Conservation (phyloP, 495 filamentous ascomycete genomes). For the Penicillium nucicola region DNA sequence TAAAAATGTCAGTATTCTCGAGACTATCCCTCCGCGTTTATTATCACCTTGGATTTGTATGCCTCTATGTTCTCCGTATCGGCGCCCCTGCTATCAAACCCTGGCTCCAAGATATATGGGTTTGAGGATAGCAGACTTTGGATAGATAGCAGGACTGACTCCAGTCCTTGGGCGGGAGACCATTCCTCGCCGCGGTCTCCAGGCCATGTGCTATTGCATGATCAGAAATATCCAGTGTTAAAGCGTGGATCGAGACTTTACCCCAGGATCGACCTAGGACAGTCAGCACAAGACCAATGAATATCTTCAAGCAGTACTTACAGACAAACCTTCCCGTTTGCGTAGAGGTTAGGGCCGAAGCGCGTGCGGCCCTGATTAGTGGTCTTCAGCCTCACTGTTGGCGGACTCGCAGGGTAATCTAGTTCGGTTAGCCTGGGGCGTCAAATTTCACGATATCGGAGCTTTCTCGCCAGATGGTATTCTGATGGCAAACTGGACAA, state of each 20-base stretch:
- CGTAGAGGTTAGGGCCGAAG: conserved; percentile 97
- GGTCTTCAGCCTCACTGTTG: conserved; percentile 69
- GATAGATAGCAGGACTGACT: conserved; percentile 92
- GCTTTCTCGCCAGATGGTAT: conserved; percentile 29
- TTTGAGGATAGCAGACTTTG: conserved; percentile 93
- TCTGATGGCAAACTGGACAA: conserved; percentile 31
- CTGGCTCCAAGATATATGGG: conserved; percentile 95
- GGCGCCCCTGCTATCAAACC: conserved; percentile 71
- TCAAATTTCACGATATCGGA: background rate
- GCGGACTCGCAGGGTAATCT: conserved; percentile 89
- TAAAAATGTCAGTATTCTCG: background rate
- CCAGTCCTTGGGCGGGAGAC: conserved; percentile 92
- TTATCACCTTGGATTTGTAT: conserved; percentile 80
- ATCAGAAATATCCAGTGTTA: background rate
- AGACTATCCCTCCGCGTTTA: background rate
- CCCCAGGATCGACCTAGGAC: conserved; percentile 82
- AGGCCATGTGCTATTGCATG: conserved; percentile 75
- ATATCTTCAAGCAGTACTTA: conserved; percentile 32
- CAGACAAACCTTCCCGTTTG: conserved; percentile 88
- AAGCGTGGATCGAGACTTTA: conserved; percentile 30
- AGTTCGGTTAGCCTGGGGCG: background rate
- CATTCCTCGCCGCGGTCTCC: conserved; percentile 88
- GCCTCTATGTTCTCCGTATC: conserved; percentile 73
- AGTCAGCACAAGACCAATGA: background rate
- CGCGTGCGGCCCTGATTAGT: conserved; percentile 84